phyloP scores from a whole-genome alignment of 108 stramenopile species.

The Skeletonema marinoi region DNA sequence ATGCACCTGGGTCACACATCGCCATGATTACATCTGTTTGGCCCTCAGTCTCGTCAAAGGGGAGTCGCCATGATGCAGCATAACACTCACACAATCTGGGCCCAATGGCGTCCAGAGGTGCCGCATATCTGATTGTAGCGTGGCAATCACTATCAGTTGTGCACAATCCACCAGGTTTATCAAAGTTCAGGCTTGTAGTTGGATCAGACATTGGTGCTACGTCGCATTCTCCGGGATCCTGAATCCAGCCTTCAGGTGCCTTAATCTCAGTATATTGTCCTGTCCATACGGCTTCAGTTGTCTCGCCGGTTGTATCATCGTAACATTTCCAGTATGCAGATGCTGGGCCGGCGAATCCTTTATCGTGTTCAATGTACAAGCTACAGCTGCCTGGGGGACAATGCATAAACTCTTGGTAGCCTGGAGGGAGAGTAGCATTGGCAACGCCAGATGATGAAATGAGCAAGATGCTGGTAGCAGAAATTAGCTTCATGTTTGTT shows the following conservation, averaged over 20 bases:
- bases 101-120: background rate
- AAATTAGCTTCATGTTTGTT: background rate
- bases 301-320: no score
- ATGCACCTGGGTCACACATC: background rate
- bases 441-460: background rate
- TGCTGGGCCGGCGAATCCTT: no score
- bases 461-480: background rate
- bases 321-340: no score
- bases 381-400: no score
- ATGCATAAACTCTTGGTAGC: no score
- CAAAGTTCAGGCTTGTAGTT: no score
- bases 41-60: background rate
- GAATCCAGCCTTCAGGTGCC: no score
- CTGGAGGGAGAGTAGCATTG: background rate
- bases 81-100: background rate
- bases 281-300: no score
- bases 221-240: no score
- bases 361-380: no score
- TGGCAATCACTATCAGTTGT: background rate
- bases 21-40: background rate
- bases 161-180: background rate
- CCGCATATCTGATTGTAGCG: background rate
- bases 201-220: no score
- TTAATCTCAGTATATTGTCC: no score
- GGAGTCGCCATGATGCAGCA: background rate